phyloP scores from a whole-genome alignment of 2,329 filamentous ascomycete species.

The Cryphonectria radicalis region DNA sequence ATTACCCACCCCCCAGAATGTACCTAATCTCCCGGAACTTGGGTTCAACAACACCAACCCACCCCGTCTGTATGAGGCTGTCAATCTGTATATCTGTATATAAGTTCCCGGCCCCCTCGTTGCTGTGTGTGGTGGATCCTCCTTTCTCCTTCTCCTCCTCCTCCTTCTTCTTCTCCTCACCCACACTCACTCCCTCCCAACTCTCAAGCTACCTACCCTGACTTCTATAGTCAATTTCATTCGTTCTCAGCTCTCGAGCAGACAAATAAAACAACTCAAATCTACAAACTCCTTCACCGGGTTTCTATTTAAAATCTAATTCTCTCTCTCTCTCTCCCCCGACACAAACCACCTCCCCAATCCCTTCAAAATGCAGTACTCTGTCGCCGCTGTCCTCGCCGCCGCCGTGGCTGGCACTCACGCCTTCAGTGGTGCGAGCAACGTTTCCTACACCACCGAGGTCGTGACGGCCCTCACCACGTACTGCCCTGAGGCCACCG shows the following conservation, averaged over 20 bases:
- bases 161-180: slow-evolving; percentile 55
- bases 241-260: slow-evolving; percentile 47
- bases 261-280: slow-evolving; percentile 35
- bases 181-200: slow-evolving; percentile 45
- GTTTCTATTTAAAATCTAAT: slow-evolving; percentile 35
- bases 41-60: neutral
- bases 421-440: slow-evolving; percentile 39
- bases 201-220: slow-evolving; percentile 43
- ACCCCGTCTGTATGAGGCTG: slow-evolving; percentile 12
- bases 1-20: slow-evolving; percentile 15
- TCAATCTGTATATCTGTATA: slow-evolving; percentile 45
- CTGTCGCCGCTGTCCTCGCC: slow-evolving; percentile 56
- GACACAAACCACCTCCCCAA: slow-evolving; percentile 40
- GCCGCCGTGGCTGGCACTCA: slow-evolving; percentile 55
- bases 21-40: slow-evolving; percentile 26
- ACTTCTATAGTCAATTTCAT: slow-evolving; percentile 62
- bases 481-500: slow-evolving; percentile 72
- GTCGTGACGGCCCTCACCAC: slow-evolving; percentile 69
- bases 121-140: slow-evolving; percentile 44
- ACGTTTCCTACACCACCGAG: slow-evolving; percentile 66
- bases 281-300: slow-evolving; percentile 33
- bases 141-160: slow-evolving; percentile 39
- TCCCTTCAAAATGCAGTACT: slow-evolving; percentile 67
- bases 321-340: slow-evolving; percentile 28
- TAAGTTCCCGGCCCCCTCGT: slow-evolving; percentile 42